These are phyloP conservation scores for Quercus glauca DNA, from an alignment of 306 rosid genomes.

Conservation along the genomic window DNA sequence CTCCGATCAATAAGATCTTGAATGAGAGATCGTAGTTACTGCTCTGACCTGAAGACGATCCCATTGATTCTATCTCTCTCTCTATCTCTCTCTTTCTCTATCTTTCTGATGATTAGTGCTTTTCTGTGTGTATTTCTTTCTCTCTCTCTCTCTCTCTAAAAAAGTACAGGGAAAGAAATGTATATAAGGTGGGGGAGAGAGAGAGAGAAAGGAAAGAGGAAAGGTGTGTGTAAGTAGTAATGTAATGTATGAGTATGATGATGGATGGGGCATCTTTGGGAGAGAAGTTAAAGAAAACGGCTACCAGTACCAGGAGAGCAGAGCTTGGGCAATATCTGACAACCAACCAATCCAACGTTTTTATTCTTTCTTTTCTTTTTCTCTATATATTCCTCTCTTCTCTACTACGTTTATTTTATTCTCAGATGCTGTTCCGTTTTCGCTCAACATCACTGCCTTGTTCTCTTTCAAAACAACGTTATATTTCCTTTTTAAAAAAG, in stretches of 20 bases:
- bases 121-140: conserved; percentile 10
- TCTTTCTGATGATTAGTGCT: conserved; percentile 29
- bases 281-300: conserved; percentile 61
- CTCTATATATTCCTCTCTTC: too few relatives aligned
- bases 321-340: conserved; percentile 23
- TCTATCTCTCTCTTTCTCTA: background rate
- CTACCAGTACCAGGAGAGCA: conserved; percentile 32
- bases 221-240: background rate
- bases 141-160: too few relatives aligned
- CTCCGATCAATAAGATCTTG: conserved; percentile 96
- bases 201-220: background rate
- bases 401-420: background rate
- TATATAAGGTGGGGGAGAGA: conserved; percentile 7
- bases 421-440: conserved; percentile 16
- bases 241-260: conserved; percentile 12
- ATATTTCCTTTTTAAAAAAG: too few relatives aligned
- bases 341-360: conserved; percentile 42
- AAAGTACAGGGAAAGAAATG: conserved; percentile 36
- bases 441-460: background rate
- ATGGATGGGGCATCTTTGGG: conserved; percentile 14
- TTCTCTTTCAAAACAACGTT: too few relatives aligned
- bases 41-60: conserved; percentile 81
- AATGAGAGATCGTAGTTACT: conserved; percentile 83
- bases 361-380: conserved; percentile 50
- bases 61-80: conserved; percentile 36